These are phyloP conservation scores for Monosporascus ibericus DNA, from an alignment of 2,329 filamentous ascomycete genomes.

Conservation along the genomic window DNA sequence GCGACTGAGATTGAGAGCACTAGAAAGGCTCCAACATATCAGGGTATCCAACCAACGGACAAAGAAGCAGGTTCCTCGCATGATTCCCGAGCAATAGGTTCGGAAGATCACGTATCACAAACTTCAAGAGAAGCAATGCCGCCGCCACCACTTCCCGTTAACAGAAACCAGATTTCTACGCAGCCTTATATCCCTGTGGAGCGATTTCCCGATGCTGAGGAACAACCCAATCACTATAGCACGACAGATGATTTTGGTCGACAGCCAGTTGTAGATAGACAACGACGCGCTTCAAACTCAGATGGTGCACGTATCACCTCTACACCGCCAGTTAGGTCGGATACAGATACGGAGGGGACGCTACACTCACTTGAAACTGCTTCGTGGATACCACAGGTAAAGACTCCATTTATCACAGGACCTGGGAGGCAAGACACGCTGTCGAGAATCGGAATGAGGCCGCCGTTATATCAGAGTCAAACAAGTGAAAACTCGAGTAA, in stretches of 20 bases:
- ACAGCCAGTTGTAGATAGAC: not conserved
- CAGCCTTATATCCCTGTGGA: not conserved
- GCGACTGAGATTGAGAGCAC: not conserved
- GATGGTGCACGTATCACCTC: not conserved
- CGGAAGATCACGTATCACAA: conserved; percentile 11
- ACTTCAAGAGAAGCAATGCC: conserved; percentile 25
- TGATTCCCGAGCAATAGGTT: not conserved
- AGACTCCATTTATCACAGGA: conserved; percentile 8
- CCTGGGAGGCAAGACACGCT: conserved; percentile 5
- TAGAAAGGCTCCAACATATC: not conserved
- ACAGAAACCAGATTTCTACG: not conserved
- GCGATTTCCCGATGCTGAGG: not conserved
- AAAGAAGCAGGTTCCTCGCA: not conserved
- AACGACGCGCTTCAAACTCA: not conserved
- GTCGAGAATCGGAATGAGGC: conserved; percentile 12
- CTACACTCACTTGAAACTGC: conserved; percentile 9
- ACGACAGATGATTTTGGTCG: not conserved
- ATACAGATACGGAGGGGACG: conserved; percentile 1
- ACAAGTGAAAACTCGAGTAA: conserved; percentile 1
- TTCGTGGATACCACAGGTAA: conserved; percentile 21
- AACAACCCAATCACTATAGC: not conserved
- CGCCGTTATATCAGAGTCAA: conserved; percentile 13
- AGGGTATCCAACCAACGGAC: not conserved
- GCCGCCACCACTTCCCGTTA: conserved; percentile 21
- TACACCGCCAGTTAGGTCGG: not conserved